A percentile compares a stretch with the other conserved stretches of the same genome.
phyloP scores from a whole-genome alignment of 768 basidiomycete genomes.

The Mycena leptocephala region DNA sequence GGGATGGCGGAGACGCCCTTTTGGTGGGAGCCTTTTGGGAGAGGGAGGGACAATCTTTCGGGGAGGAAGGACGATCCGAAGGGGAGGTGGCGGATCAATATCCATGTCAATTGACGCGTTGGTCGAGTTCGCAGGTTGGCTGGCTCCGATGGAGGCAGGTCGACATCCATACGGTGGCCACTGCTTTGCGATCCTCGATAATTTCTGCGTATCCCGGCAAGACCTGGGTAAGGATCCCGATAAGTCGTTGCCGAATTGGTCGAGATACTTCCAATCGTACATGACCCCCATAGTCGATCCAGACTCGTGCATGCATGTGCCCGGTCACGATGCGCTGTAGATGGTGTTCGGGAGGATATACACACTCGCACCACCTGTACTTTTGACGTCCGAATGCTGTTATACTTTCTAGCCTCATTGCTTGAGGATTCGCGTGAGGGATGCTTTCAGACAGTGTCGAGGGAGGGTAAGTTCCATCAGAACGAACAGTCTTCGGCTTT shows the following conservation, averaged over 20 bases:
- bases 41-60: neutral
- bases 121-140: too few species aligned
- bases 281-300: neutral
- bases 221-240: neutral
- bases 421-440: neutral
- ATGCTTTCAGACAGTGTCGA: neutral
- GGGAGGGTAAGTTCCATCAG: neutral
- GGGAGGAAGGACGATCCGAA: neutral
- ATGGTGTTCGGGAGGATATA: neutral
- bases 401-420: neutral
- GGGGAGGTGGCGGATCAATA: neutral
- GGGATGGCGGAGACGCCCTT: neutral
- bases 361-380: neutral
- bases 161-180: neutral
- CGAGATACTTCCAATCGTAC: constrained; percentile 9
- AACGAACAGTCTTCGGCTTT: neutral
- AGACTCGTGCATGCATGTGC: constrained; percentile 9
- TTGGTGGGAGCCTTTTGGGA: neutral
- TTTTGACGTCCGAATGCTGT: neutral
- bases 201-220: neutral
- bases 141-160: neutral
- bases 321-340: neutral
- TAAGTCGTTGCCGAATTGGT: neutral
- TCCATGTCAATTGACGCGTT: neutral
- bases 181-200: neutral